Base-by-base conservation (phyloP, 2,329 filamentous ascomycete species). In the Microsporum audouinii region DNA sequence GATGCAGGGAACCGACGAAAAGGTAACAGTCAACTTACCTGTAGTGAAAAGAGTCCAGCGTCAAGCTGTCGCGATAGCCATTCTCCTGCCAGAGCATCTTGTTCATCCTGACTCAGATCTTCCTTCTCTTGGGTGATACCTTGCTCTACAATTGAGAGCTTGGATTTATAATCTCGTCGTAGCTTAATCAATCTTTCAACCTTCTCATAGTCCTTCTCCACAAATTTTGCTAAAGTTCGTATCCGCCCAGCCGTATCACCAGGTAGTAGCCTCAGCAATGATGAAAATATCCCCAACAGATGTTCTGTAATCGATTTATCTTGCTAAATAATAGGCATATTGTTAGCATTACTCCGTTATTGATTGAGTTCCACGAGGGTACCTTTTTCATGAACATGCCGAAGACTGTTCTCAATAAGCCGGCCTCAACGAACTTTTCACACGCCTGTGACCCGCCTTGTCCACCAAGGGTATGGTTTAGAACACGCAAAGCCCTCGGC, bases 121-220 rank as follows among this genome's bases (percentile, higher is more conserved):
- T 76, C 76, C 59, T 82, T 82, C 69, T 88, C 83, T 14, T 77
- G 75, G 14, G 77, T 77, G 61, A 91, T 86, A 58, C 80, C 77
- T 58, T 79, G 75, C 58, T 91, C 87, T 0, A 89, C 84, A 0
- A 79, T 76, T 0, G 75, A 77, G 0, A 95, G 74, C 14, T 83
- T 80, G 0, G 80, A 77, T 0, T 82, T 81, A 70, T 91, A 95
- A 10, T 88, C 87, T 56, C 83, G 77, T 45, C 91, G 83, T 56
- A 96, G 73, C 63, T 81, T 79, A 39, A 95, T 72, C 3, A 97
- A 78, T 70, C 86, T 89, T 4, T 71, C 76, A 41, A 90, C 84
- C 78, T 97, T 97, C 66, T 83, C 89, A 71, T 95, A 96, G 65
- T 96, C 86, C 71, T 90, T 95, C 73, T 99, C 94, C 17, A 96